Percentiles rank a stretch among this genome's conserved stretches.
phyloP scores from a whole-genome alignment of 352 stramenopile species.

The Globisporangium nagaii region DNA sequence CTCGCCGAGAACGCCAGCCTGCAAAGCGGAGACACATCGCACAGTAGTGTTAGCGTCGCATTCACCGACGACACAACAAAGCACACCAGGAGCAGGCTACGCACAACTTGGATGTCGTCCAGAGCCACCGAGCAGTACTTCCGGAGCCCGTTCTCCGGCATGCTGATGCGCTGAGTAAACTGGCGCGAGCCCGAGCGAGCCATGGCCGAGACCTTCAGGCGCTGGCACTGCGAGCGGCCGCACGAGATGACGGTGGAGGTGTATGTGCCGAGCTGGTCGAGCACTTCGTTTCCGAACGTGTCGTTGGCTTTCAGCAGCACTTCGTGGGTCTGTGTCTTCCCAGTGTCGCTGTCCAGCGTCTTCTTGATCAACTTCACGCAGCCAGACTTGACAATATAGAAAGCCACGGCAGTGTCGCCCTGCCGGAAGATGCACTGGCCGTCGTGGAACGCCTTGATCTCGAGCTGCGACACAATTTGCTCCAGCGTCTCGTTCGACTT shows the following conservation, averaged over 20 bases:
- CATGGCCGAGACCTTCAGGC: constrained; percentile 52
- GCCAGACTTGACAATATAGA: constrained; percentile 77
- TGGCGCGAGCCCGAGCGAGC: constrained; percentile 44
- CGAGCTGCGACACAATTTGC: constrained; percentile 63
- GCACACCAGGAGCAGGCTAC: neutral
- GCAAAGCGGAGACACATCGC: neutral
- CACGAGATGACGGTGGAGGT: constrained; percentile 51
- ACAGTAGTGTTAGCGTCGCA: neutral
- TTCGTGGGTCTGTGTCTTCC: constrained; percentile 30
- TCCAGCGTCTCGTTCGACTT: constrained; percentile 62
- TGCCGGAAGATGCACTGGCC: constrained; percentile 55
- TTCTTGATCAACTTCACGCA: constrained; percentile 70
- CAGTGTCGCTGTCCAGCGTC: constrained; percentile 20
- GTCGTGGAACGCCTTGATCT: constrained; percentile 75
- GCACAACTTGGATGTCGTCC: constrained; percentile 64
- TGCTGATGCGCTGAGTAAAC: constrained; percentile 60
- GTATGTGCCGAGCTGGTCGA: constrained; percentile 49
- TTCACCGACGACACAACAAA: neutral
- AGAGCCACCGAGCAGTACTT: constrained; percentile 52
- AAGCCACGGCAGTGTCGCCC: constrained; percentile 44
- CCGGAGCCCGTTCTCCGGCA: constrained; percentile 31
- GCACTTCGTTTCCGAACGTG: constrained; percentile 61
- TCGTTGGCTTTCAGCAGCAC: constrained; percentile 71
- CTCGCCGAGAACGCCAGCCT: constrained; percentile 90
- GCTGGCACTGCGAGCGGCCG: constrained; percentile 57